Evolutionary conservation across 1,284 basidiomycete species (phyloP).

Genomic region (Meripilus lineatus): DNA sequence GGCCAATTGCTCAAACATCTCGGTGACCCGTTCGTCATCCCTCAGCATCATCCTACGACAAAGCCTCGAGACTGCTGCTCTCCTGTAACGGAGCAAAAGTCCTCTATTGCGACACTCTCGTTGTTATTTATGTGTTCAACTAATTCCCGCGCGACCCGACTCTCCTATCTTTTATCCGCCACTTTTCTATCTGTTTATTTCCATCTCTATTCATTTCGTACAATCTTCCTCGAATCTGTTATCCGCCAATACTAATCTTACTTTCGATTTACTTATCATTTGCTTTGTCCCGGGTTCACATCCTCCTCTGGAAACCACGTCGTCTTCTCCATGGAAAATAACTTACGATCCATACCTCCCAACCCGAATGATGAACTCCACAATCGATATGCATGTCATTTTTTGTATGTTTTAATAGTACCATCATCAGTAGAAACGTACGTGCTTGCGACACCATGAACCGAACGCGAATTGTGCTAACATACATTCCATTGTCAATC

Average conservation of each 20-base stretch:
- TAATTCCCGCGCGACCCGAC: constrained; percentile 4
- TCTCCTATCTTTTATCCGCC: neutral
- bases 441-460: constrained; percentile 28
- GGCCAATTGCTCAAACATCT: constrained; percentile 21
- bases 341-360: too few species aligned
- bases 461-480: constrained; percentile 7
- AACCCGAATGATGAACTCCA: neutral
- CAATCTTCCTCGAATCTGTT: constrained; percentile 7
- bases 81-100: constrained; percentile 32
- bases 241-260: constrained; percentile 5
- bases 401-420: constrained; percentile 31
- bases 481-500: constrained; percentile 6
- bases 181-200: constrained; percentile 16
- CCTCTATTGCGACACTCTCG: constrained; percentile 8
- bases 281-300: neutral
- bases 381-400: constrained; percentile 10
- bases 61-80: constrained; percentile 39
- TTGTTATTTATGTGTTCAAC: constrained; percentile 12
- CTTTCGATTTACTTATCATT: neutral
- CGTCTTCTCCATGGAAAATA: too few species aligned
- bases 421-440: constrained; percentile 67
- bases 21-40: constrained; percentile 18
- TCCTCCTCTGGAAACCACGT: too few species aligned
- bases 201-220: constrained; percentile 19
- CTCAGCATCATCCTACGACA: constrained; percentile 41